These are phyloP conservation scores for Logfia minima DNA, from an alignment of 129 eudicot genomes.

Conservation along the genomic window DNA sequence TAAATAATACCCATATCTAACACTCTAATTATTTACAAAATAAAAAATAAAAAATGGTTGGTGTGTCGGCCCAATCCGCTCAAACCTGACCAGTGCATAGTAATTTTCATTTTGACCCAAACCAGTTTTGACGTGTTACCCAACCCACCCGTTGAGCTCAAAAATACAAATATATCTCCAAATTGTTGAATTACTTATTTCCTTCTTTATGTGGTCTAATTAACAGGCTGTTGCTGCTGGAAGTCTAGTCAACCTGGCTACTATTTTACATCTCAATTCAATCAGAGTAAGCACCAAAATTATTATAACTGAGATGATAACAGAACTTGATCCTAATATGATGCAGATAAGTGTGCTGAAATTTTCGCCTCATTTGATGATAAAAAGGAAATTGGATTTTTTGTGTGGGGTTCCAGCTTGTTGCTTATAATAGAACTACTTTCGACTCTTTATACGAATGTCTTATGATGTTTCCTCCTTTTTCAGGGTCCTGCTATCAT, in stretches of 20 bases:
- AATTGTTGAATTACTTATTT: background rate
- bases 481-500: constrained; percentile 72
- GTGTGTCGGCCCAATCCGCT: background rate
- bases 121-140: background rate
- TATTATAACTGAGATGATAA: background rate
- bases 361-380: background rate
- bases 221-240: constrained; percentile 96
- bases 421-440: background rate
- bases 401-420: background rate
- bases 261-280: constrained; percentile 71
- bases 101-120: background rate
- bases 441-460: background rate
- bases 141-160: background rate
- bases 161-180: background rate
- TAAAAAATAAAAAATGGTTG: too few species aligned
- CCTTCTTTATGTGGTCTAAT: constrained; percentile 21
- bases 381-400: background rate
- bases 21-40: too few species aligned
- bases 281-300: constrained; percentile 53
- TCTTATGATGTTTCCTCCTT: constrained; percentile 9
- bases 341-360: background rate
- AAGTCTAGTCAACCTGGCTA: constrained; percentile 82
- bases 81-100: background rate
- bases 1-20: background rate
- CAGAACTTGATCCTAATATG: background rate